These are phyloP conservation scores for Amaranthus cruentus DNA, from an alignment of 148 eudicot genomes.

Conservation along the genomic window DNA sequence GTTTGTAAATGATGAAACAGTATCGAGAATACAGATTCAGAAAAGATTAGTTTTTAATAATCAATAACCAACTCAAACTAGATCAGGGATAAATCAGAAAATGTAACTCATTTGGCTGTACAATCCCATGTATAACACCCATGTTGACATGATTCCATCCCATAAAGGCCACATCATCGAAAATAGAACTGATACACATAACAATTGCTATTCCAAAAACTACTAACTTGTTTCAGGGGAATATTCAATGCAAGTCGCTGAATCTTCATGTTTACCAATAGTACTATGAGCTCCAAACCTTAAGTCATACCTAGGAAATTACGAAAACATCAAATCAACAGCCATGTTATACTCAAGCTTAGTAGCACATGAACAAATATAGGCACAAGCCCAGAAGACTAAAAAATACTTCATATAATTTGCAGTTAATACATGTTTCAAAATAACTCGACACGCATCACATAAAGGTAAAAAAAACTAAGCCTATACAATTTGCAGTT, in stretches of 20 bases:
- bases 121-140: neutral
- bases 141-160: neutral
- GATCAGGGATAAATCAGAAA: neutral
- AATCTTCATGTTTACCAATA: conserved; percentile 68
- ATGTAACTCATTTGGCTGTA: neutral
- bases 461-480: neutral
- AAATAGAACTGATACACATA: neutral
- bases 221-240: conserved; percentile 69
- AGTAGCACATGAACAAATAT: neutral
- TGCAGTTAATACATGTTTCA: neutral
- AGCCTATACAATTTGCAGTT: neutral
- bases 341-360: neutral
- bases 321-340: neutral
- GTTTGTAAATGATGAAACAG: no score
- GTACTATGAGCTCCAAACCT: conserved; percentile 39
- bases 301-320: conserved; percentile 61
- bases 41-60: no score
- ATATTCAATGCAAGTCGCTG: conserved; percentile 65
- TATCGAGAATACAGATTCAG: no score
- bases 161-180: neutral
- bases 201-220: neutral
- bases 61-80: no score
- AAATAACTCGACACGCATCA: neutral
- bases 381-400: neutral
- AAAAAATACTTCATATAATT: neutral